Base-by-base conservation (phyloP, 495 filamentous ascomycete genomes). In the Penicillium egyptiacum region DNA sequence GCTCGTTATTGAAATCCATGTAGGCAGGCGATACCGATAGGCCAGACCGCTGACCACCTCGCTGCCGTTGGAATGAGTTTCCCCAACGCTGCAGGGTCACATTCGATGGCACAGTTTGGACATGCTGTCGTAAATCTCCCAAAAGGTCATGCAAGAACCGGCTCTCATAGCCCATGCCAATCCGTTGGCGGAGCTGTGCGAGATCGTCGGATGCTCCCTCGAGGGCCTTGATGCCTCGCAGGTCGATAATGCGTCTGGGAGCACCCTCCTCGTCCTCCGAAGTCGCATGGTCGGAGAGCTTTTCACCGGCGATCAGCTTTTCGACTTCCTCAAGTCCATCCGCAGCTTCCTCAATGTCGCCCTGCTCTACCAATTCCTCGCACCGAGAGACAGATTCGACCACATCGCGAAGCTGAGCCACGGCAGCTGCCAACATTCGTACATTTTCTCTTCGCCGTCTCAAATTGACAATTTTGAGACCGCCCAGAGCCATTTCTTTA, bases 141-240 rank as follows among this genome's bases (percentile, higher is more conserved):
- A 98, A 74, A 12, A 99, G 80, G 35, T 87, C 81, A 57, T 87
- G 81, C 49, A 96, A 75, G 64, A 98, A 96, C 19, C 86, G 84
- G 11, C 81, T 72, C 67, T 97, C 94, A 66, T 92, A 97, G 0
- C 84, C 86, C 64, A 88, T 92, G 17, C 95, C 94, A 55, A 98
- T 90, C 5, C 89, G 86, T 56, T 83, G 81, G 48, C 88, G 85
- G 37, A 99, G 70, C 16, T 85, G 83, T 16, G 82, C 78, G 14
- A 99, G 77, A 42, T 95, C 92, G 44, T 83, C 79, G 35, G 83
- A 86, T 14, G 96, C 85, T 4, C 91, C 88, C 62, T 92, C 86
- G 12, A 98, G 77, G 1, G 91, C 92, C 50, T 85, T 86, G 26
- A 95, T 81, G 11, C 83, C 81, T 53, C 92, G 80, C 7, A 99